Percentiles rank a stretch among this genome's conserved stretches.
Conservation (phyloP, 116 monocot genomes). For the Trichopus zeylanicus region DNA sequence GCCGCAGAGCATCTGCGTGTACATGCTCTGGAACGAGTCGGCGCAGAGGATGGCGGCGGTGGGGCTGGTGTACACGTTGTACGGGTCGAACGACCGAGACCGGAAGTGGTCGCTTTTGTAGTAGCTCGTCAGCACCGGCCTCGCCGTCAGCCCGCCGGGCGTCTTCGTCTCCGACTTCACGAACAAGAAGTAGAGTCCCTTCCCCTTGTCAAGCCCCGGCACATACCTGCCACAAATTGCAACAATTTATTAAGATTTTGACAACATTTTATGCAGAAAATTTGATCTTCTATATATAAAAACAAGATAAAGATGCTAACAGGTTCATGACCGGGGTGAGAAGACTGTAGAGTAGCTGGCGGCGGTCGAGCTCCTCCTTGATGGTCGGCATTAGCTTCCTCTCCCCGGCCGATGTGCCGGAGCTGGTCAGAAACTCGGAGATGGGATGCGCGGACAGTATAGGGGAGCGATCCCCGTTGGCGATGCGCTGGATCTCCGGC, state of each 20-base stretch:
- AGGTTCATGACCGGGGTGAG: too few relatives aligned
- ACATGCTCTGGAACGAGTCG: slow-evolving; percentile 85
- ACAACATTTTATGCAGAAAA: too few relatives aligned
- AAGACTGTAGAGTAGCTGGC: too few relatives aligned
- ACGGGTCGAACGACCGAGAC: slow-evolving; percentile 59
- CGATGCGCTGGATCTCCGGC: slow-evolving; percentile 78
- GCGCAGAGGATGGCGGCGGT: slow-evolving; percentile 72
- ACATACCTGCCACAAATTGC: too few relatives aligned
- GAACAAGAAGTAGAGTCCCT: slow-evolving; percentile 78
- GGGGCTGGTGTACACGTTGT: slow-evolving; percentile 65
- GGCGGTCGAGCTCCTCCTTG: too few relatives aligned
- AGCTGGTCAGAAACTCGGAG: slow-evolving; percentile 83
- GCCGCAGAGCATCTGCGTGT: slow-evolving; percentile 85
- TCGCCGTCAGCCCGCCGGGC: slow-evolving; percentile 65
- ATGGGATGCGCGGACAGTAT: slow-evolving; percentile 80
- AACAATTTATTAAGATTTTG: too few relatives aligned
- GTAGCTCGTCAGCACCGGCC: slow-evolving; percentile 85
- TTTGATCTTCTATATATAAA: too few relatives aligned
- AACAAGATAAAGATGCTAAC: too few relatives aligned
- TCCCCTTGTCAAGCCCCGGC: slow-evolving; percentile 69
- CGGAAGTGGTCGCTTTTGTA: slow-evolving; percentile 79
- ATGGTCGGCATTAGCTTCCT: too few relatives aligned
- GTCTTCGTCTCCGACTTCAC: slow-evolving; percentile 81
- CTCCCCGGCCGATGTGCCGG: too few relatives aligned
- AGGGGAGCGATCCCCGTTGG: slow-evolving; percentile 77